phyloP scores from a whole-genome alignment of 73 alveolate genomes.

The Paramecium biaurelia region DNA sequence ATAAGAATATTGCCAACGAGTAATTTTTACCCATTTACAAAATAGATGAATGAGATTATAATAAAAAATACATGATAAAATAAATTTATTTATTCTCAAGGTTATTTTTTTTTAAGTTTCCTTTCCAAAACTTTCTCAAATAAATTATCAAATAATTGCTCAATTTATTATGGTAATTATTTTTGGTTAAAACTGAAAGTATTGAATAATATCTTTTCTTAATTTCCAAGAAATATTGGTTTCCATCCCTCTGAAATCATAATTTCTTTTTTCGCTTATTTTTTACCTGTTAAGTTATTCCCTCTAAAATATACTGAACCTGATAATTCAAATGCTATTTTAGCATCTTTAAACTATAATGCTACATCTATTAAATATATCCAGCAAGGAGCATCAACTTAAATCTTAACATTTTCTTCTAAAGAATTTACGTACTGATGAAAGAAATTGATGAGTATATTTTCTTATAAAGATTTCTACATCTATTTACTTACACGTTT shows the following conservation, averaged over 20 bases:
- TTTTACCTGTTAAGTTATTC: not conserved
- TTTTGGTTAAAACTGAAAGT: not conserved
- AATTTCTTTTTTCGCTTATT: not conserved
- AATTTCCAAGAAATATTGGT: not conserved
- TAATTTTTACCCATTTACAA: no score
- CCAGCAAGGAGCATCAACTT: not conserved
- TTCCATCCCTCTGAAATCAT: not conserved
- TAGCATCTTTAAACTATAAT: not conserved
- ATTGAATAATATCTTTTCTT: not conserved
- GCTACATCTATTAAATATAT: not conserved
- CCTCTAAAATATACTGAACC: not conserved
- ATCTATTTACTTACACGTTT: not conserved
- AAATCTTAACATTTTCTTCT: not conserved
- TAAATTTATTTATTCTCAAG: not conserved
- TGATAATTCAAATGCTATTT: not conserved
- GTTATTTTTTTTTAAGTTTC: not conserved
- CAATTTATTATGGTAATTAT: not conserved
- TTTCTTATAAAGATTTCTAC: not conserved
- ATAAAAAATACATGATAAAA: not conserved
- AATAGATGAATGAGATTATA: not conserved
- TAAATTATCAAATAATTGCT: not conserved
- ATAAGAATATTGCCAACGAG: no score
- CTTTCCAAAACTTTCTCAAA: not conserved
- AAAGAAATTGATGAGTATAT: not conserved
- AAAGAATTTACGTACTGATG: not conserved